Conservation (phyloP, 768 basidiomycete species). For the Exsudoporus frostii region DNA sequence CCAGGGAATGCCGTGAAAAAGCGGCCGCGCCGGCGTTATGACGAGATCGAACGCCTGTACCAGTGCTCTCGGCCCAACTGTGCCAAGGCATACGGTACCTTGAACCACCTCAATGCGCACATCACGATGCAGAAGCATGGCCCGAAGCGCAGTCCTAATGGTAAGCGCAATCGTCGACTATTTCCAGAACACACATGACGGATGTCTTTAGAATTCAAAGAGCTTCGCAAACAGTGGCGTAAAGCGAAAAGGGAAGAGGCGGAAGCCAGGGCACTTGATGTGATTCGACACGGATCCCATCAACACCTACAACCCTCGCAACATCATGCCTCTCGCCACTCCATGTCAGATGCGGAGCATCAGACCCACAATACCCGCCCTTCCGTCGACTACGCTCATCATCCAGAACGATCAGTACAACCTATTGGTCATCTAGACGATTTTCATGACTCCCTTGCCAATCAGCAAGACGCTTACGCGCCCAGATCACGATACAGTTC, state of each 20-base stretch:
- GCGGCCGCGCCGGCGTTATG: constrained; percentile 80
- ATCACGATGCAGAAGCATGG: constrained; percentile 99
- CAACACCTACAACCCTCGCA: constrained; percentile 15
- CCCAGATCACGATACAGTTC: constrained; percentile 27
- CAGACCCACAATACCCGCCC: constrained; percentile 18
- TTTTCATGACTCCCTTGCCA: constrained; percentile 16
- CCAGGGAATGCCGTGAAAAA: constrained; percentile 81
- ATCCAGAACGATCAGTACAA: constrained; percentile 19
- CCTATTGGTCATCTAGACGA: constrained; percentile 15
- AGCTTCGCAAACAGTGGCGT: constrained; percentile 94
- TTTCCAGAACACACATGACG: neutral
- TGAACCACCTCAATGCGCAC: constrained; percentile 97
- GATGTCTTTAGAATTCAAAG: constrained; percentile 80
- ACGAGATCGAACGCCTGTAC: constrained; percentile 95
- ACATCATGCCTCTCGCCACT: constrained; percentile 22
- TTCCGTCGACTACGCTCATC: constrained; percentile 26
- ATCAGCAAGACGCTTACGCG: constrained; percentile 18
- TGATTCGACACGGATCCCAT: constrained; percentile 17
- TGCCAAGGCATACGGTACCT: constrained; percentile 86
- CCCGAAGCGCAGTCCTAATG: constrained; percentile 80
- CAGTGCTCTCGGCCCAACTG: constrained; percentile 78
- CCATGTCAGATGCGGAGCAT: constrained; percentile 27
- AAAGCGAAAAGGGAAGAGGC: constrained; percentile 81
- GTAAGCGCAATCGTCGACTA: constrained; percentile 44
- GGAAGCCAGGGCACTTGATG: constrained; percentile 24